These are phyloP conservation scores for Lolium multiflorum DNA, from an alignment of 176 grass and related monocot genomes.

Conservation along the genomic window DNA sequence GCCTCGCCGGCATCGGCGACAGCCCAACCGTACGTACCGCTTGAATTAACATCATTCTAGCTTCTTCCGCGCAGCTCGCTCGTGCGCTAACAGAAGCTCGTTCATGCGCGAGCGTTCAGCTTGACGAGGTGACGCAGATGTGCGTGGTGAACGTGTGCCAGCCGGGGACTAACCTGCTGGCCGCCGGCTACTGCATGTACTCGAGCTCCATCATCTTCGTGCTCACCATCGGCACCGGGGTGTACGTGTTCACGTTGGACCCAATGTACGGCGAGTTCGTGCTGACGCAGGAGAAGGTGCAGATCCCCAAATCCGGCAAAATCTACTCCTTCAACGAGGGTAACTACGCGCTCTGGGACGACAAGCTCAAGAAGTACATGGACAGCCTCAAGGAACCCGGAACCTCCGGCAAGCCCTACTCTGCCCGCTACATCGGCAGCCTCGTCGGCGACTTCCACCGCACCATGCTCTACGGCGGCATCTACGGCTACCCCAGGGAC, in stretches of 20 bases:
- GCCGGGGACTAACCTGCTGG: conserved; percentile 89
- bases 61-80: neutral
- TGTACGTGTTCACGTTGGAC: conserved; percentile 96
- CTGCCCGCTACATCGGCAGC: conserved; percentile 97
- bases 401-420: conserved; percentile 89
- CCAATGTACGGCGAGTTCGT: conserved; percentile 99
- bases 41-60: neutral
- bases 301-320: conserved; percentile 87
- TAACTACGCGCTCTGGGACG: conserved; percentile 96
- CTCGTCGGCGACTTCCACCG: conserved; percentile 99
- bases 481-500: conserved; percentile 92
- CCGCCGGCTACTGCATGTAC: conserved; percentile 99
- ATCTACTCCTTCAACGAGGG: conserved; percentile 98
- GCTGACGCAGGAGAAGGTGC: conserved; percentile 88
- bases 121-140: conserved; percentile 69
- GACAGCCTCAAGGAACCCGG: conserved; percentile 98
- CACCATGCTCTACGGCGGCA: conserved; percentile 97
- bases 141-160: conserved; percentile 99
- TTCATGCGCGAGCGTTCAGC: conserved; percentile 47
- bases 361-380: conserved; percentile 94
- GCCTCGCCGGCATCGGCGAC: conserved; percentile 63
- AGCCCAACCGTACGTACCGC: conserved; percentile 46
- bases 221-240: conserved; percentile 85
- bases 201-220: conserved; percentile 99
- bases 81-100: neutral